Conservation (phyloP, 2,329 filamentous ascomycete genomes). For the Aspergillus awamori region DNA sequence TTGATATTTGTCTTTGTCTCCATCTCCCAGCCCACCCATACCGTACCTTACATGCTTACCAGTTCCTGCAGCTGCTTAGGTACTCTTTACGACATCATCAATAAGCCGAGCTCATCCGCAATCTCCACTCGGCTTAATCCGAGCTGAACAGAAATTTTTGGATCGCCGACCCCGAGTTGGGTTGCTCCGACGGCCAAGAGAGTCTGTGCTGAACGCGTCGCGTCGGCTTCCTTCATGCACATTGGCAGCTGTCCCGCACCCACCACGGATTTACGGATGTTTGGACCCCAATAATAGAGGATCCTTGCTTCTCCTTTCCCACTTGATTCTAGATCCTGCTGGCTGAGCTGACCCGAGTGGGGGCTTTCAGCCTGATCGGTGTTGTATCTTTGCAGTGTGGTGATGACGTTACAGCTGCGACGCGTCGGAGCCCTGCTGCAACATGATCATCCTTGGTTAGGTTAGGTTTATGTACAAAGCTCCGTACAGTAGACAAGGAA, state of each 20-base stretch:
- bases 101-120: conserved; percentile 5
- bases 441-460: not conserved
- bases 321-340: not conserved
- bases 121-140: conserved; percentile 7
- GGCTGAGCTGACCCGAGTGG: not conserved
- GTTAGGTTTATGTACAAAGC: not conserved
- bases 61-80: conserved; percentile 5
- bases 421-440: not conserved
- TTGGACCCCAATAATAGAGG: not conserved
- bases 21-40: not conserved
- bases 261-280: conserved; percentile 19
- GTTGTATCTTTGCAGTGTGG: not conserved
- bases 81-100: conserved; percentile 4
- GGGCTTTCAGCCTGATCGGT: not conserved
- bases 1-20: not conserved
- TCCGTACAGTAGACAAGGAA: not conserved
- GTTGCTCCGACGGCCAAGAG: not conserved
- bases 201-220: conserved; percentile 10
- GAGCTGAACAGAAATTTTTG: not conserved
- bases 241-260: conserved; percentile 6
- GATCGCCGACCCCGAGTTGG: not conserved
- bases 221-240: not conserved
- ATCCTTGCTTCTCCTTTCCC: not conserved
- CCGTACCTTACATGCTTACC: not conserved
- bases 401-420: conserved; percentile 2